These are phyloP conservation scores for Tranzscheliella williamsii DNA, from an alignment of 1,284 basidiomycete genomes.

Conservation along the genomic window DNA sequence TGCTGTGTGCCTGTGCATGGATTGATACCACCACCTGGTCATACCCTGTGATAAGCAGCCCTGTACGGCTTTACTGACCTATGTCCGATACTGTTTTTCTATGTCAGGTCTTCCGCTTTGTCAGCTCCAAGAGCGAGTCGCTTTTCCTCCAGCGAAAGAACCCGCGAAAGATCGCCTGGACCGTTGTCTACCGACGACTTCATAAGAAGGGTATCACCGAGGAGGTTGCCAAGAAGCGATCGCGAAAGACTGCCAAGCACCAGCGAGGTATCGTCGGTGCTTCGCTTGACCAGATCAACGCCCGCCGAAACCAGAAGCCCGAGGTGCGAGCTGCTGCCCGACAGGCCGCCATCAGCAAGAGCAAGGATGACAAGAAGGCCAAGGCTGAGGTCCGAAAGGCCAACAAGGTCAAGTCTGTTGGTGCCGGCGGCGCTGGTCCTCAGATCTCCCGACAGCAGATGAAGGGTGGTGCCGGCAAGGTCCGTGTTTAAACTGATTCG, in stretches of 20 bases:
- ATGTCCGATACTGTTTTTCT: too few species aligned
- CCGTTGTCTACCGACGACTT: constrained; percentile 92
- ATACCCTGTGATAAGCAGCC: too few species aligned
- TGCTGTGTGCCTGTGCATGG: too few species aligned
- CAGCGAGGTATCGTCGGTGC: constrained; percentile 98
- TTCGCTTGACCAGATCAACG: constrained; percentile 85
- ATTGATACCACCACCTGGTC: too few species aligned
- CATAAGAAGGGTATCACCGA: constrained; percentile 99
- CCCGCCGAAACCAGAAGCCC: constrained; percentile 75
- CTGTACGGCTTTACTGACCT: too few species aligned
- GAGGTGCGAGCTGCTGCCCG: constrained; percentile 81
- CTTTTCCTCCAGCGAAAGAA: constrained; percentile 99
- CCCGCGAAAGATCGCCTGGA: constrained; percentile 99
- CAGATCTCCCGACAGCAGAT: constrained; percentile 94
- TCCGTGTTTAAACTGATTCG: constrained; percentile 33
- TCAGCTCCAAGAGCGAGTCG: constrained; percentile 72
- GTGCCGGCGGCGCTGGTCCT: constrained; percentile 66
- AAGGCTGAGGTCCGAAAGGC: constrained; percentile 55
- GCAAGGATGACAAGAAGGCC: constrained; percentile 82
- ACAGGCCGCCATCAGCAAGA: constrained; percentile 89
- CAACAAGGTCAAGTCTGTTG: constrained; percentile 67
- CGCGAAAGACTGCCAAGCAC: constrained; percentile 94
- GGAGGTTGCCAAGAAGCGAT: constrained; percentile 98
- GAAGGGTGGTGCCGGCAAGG: constrained; percentile 72
- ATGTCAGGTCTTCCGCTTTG: constrained; percentile 58